A percentile compares a stretch with the other conserved stretches of the same genome.
Conservation (phyloP, 495 filamentous ascomycete genomes). For the Ramalina intermedia region DNA sequence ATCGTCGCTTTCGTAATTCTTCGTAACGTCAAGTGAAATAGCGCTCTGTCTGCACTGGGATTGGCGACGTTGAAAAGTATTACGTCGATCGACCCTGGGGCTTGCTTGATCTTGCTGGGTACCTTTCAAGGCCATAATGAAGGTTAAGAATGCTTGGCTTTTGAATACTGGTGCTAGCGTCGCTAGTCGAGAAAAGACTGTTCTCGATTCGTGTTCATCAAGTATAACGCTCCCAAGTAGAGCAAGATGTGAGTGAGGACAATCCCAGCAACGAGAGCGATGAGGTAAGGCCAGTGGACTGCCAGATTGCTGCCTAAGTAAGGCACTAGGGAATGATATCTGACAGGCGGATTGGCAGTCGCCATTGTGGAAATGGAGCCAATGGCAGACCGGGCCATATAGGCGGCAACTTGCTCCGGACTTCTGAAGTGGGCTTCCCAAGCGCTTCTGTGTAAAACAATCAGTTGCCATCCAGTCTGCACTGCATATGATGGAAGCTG, state of each 20-base stretch:
- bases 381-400: conserved; percentile 10
- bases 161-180: too few relatives aligned
- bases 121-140: too few relatives aligned
- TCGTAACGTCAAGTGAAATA: too few relatives aligned
- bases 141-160: too few relatives aligned
- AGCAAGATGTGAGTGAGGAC: neutral
- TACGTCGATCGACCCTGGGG: too few relatives aligned
- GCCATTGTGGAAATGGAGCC: conserved; percentile 12
- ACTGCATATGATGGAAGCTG: neutral
- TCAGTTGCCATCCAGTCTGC: neutral
- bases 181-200: too few relatives aligned
- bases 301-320: conserved; percentile 4
- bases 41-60: too few relatives aligned
- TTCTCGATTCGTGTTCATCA: too few relatives aligned
- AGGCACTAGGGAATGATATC: too few relatives aligned
- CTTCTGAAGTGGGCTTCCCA: conserved; percentile 1
- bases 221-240: neutral
- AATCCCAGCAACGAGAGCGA: conserved; percentile 3
- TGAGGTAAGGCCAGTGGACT: conserved; percentile 3
- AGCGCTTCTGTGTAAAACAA: neutral
- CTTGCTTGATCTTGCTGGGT: too few relatives aligned
- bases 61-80: too few relatives aligned
- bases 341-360: conserved; percentile 1
- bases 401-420: conserved; percentile 6
- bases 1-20: too few relatives aligned